phyloP scores from a whole-genome alignment of 2,329 filamentous ascomycete species.

The Aspergillus chevalieri region DNA sequence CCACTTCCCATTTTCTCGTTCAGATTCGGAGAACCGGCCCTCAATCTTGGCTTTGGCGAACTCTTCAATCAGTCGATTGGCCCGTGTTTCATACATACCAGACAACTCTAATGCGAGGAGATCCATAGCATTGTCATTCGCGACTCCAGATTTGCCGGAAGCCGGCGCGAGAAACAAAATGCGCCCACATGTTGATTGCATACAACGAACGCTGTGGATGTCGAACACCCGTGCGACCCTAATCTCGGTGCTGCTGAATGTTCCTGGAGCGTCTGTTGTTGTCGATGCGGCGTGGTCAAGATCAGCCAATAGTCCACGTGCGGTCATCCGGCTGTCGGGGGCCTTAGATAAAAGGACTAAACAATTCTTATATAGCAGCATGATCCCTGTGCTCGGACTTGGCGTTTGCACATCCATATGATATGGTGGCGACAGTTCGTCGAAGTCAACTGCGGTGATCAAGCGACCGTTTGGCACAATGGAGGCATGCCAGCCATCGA shows the following conservation, averaged over 20 bases:
- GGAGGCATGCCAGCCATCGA: conserved; percentile 69
- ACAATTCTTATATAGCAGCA: conserved; percentile 79
- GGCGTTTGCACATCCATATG: conserved; percentile 38
- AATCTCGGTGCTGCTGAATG: conserved; percentile 55
- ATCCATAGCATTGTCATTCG: conserved; percentile 27
- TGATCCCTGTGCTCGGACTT: conserved; percentile 56
- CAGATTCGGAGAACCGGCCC: conserved; percentile 72
- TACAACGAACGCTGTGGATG: conserved; percentile 66
- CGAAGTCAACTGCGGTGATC: conserved; percentile 72
- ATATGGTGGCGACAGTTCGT: conserved; percentile 71
- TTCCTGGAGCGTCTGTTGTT: conserved; percentile 18
- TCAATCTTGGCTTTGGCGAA: conserved; percentile 81
- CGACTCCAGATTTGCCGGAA: conserved; percentile 14
- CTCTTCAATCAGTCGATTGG: conserved; percentile 72
- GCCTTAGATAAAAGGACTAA: conserved; percentile 71
- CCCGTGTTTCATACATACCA: conserved; percentile 71
- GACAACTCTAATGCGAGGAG: conserved; percentile 66
- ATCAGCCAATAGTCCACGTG: conserved; percentile 73
- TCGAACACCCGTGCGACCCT: conserved; percentile 67
- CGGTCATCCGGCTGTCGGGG: conserved; percentile 56
- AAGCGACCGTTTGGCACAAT: conserved; percentile 71
- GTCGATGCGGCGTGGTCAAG: conserved; percentile 72
- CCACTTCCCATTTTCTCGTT: conserved; percentile 76
- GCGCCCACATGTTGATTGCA: conserved; percentile 36
- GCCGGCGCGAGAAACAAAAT: conserved; percentile 32